Percentiles rank a stretch among this genome's conserved stretches.
phyloP scores from a whole-genome alignment of 2,329 filamentous ascomycete species.

The Cercospora sp. region DNA sequence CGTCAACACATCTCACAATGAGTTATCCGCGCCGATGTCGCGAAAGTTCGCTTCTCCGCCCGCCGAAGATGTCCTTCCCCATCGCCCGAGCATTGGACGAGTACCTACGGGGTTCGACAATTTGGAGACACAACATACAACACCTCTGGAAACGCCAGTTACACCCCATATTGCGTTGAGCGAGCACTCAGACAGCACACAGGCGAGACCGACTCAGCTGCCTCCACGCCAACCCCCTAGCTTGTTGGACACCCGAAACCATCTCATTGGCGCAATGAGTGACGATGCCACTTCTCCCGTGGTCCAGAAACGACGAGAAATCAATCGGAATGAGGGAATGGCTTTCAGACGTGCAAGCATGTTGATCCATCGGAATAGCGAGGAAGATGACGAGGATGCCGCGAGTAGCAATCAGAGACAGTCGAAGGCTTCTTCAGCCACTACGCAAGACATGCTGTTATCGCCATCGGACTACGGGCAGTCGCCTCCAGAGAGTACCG shows the following conservation, averaged over 20 bases:
- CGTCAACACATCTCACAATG: constrained; percentile 31
- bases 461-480: constrained; percentile 20
- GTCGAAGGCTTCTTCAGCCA: constrained; percentile 16
- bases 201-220: background rate
- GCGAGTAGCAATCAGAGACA: constrained; percentile 2
- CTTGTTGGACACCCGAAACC: constrained; percentile 22
- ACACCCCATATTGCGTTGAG: constrained; percentile 3
- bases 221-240: constrained; percentile 18
- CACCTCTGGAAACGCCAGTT: constrained; percentile 11
- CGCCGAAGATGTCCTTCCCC: constrained; percentile 15
- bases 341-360: constrained; percentile 37
- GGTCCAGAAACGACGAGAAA: constrained; percentile 29
- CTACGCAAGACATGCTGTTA: constrained; percentile 1
- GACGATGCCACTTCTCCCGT: constrained; percentile 26
- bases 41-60: constrained; percentile 30
- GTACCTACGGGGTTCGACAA: constrained; percentile 33
- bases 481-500: constrained; percentile 28
- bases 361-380: constrained; percentile 31
- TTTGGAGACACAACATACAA: constrained; percentile 11
- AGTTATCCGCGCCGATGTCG: constrained; percentile 32
- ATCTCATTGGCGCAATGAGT: constrained; percentile 11
- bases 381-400: constrained; percentile 24
- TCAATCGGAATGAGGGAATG: constrained; percentile 37
- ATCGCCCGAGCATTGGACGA: constrained; percentile 28
- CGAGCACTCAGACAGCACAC: background rate